Conservation (phyloP, 2,329 filamentous ascomycete genomes). For the Camptophora hylomeconis region DNA sequence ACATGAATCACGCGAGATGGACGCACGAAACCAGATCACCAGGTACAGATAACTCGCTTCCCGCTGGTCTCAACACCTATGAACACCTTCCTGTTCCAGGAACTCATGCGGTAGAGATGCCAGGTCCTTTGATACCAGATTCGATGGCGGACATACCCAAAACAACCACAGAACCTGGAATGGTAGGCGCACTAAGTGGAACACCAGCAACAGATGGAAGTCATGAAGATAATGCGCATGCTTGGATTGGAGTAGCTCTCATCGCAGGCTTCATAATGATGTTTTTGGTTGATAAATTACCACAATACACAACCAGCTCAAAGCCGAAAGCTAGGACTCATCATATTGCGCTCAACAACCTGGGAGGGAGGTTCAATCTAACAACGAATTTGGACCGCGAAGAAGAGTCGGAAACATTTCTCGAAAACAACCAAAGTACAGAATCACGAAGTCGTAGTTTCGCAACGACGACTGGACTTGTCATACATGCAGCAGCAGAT, state of each 20-base stretch:
- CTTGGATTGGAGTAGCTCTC: constrained; percentile 75
- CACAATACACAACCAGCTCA: constrained; percentile 55
- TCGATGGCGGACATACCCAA: constrained; percentile 12
- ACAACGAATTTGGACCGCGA: constrained; percentile 27
- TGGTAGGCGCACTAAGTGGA: constrained; percentile 17
- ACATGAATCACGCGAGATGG: constrained; percentile 20
- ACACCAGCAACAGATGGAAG: constrained; percentile 24
- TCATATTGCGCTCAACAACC: constrained; percentile 78
- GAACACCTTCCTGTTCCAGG: constrained; percentile 6
- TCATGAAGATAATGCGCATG: constrained; percentile 45
- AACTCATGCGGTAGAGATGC: constrained; percentile 15
- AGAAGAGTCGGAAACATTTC: constrained; percentile 27
- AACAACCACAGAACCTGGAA: constrained; percentile 18
- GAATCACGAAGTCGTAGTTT: constrained; percentile 40
- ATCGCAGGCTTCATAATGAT: constrained; percentile 86
- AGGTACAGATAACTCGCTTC: neutral
- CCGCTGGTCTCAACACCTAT: constrained; percentile 1
- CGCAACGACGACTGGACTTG: constrained; percentile 83
- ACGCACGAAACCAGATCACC: constrained; percentile 10
- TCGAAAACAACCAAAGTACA: constrained; percentile 45
- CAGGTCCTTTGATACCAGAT: constrained; percentile 21
- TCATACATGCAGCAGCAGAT: constrained; percentile 90
- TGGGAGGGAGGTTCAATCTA: constrained; percentile 44
- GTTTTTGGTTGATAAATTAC: constrained; percentile 86
- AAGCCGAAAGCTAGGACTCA: constrained; percentile 56